Percentiles rank a stretch among this genome's conserved stretches.
These are phyloP conservation scores for Alternaria triticimaculans DNA, from an alignment of 2,329 filamentous ascomycete genomes.

Conservation along the genomic window DNA sequence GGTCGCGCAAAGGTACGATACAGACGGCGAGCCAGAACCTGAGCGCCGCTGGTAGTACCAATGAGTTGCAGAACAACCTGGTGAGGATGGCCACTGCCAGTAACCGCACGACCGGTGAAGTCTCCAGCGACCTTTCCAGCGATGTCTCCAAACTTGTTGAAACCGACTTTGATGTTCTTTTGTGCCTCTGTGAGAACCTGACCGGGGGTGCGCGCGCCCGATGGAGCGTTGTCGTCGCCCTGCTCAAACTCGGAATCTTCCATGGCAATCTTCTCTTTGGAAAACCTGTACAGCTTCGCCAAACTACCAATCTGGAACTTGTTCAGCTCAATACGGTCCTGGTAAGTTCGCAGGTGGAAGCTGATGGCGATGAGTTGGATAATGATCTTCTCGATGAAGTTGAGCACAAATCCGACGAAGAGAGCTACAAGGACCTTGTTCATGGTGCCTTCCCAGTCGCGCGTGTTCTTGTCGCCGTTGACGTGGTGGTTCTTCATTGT, in stretches of 20 bases:
- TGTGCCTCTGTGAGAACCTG: constrained; percentile 71
- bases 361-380: constrained; percentile 94
- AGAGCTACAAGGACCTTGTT: constrained; percentile 86
- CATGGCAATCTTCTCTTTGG: constrained; percentile 68
- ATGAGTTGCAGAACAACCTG: constrained; percentile 85
- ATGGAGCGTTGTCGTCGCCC: constrained; percentile 51
- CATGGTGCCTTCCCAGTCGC: constrained; percentile 75
- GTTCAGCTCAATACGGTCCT: constrained; percentile 88
- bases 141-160: constrained; percentile 82
- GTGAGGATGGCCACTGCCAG: constrained; percentile 76
- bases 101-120: constrained; percentile 77
- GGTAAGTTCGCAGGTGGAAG: constrained; percentile 90
- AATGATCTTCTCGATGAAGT: constrained; percentile 89
- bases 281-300: constrained; percentile 69
- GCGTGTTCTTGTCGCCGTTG: constrained; percentile 59
- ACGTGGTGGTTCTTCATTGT: constrained; percentile 74
- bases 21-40: constrained; percentile 84
- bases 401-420: constrained; percentile 80
- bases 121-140: constrained; percentile 88
- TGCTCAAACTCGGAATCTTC: constrained; percentile 80
- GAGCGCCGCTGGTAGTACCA: constrained; percentile 73
- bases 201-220: constrained; percentile 76
- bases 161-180: constrained; percentile 75
- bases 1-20: constrained; percentile 84
- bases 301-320: constrained; percentile 82